Evolutionary conservation across 768 basidiomycete genomes (phyloP).

Genomic region (Punctularia strigosozonata): DNA sequence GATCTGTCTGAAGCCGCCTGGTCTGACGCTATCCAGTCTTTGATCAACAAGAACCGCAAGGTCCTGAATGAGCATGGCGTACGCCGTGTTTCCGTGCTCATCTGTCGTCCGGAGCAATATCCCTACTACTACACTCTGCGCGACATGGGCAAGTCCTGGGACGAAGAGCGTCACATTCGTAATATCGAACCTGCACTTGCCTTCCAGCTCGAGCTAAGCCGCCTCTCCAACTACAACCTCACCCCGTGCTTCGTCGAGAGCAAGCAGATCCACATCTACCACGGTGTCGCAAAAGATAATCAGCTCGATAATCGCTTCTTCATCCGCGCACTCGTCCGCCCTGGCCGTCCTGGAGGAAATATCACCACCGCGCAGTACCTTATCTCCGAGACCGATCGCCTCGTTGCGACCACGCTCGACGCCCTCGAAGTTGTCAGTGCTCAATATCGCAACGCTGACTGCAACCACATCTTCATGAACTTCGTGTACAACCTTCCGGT

Average conservation of each 20-base stretch:
- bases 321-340: slow-evolving; percentile 90
- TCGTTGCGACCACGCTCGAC: slow-evolving; percentile 89
- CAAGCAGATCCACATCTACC: slow-evolving; percentile 97
- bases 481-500: slow-evolving; percentile 96
- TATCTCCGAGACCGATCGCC: slow-evolving; percentile 94
- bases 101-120: slow-evolving; percentile 86
- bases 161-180: slow-evolving; percentile 91
- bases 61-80: slow-evolving; percentile 68
- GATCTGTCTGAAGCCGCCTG: slow-evolving; percentile 70
- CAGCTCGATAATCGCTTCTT: slow-evolving; percentile 98
- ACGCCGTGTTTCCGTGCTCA: slow-evolving; percentile 82
- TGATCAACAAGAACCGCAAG: slow-evolving; percentile 56
- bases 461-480: slow-evolving; percentile 99
- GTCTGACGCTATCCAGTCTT: slow-evolving; percentile 56
- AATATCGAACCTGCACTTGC: slow-evolving; percentile 98
- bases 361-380: slow-evolving; percentile 98
- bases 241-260: slow-evolving; percentile 94
- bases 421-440: slow-evolving; percentile 90
- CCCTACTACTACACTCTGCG: slow-evolving; percentile 93
- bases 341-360: slow-evolving; percentile 82
- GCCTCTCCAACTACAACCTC: slow-evolving; percentile 93
- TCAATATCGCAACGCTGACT: slow-evolving; percentile 84
- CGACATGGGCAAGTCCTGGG: slow-evolving; percentile 62
- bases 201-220: slow-evolving; percentile 94
- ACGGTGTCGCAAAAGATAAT: slow-evolving; percentile 90